Evolutionary conservation across 305 asterid genomes (phyloP), one percentile per base, ranked within the genome.

Genomic region (Caryopteris hybrid): DNA sequence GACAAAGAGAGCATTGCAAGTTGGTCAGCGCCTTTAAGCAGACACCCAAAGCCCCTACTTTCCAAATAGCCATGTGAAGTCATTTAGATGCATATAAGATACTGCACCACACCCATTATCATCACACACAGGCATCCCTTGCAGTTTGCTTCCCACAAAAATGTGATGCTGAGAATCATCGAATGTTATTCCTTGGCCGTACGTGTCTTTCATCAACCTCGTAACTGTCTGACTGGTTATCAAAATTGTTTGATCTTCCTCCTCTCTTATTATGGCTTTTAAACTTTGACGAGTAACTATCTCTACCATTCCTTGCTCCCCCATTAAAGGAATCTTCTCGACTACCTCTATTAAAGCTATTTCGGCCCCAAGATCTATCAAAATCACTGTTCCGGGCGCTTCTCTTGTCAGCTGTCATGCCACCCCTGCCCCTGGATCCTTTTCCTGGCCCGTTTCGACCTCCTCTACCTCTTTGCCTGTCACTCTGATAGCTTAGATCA

Each of bases 111-210:
- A 20, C 18, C 47, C 41, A 5, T 33, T n/a, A 17, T 33, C 69
- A 63, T 4, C 46, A 25, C 43, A 25, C 11, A n/a, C 16, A 22
- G 12, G 42, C 61, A 21, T 20, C 14, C 13, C 11, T 18, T 47
- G 36, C 25, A 23, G 14, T 36, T 23, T 16, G 31, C 61, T 39
- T 22, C 2, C 48, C 51, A 4, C 0, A 31, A 31, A 23, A 18
- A 47, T n/a, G 50, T 66, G 6, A 23, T 6, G 25, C 22, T 9
- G 18, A 7, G 48, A 34, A 64, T 84, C 74, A 92, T 58, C 98
- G 79, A 20, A 90, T 96, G 25, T 92, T 92, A 43, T 39, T 20
- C 64, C 97, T 80, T 22, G 97, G 90, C 69, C 96, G 84, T 61
- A 34, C 79, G 27, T 62, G 55, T 68, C 79, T 77, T 25, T 84